These are phyloP conservation scores for Bacterosira constricta DNA, from an alignment of 108 stramenopile species.

Conservation along the genomic window DNA sequence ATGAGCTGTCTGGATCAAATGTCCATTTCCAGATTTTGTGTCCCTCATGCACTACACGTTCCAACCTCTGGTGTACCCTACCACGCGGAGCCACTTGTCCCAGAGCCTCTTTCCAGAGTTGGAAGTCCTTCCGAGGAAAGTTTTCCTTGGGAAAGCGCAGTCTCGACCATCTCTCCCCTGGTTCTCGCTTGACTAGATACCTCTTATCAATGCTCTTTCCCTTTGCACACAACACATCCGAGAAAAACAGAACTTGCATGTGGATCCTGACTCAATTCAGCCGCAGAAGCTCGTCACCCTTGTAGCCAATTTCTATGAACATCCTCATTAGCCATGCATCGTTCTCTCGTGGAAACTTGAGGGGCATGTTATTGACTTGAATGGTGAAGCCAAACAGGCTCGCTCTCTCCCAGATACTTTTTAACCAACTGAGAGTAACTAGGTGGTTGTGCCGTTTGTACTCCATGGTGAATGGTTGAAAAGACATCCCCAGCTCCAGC, in stretches of 20 bases:
- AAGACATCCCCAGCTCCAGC: neutral
- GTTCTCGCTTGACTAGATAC: neutral
- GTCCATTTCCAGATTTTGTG: no score
- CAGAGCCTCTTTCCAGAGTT: no score
- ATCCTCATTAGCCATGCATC: constrained; percentile 15
- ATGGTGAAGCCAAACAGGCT: neutral
- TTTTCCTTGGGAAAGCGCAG: constrained; percentile 4
- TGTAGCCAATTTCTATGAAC: neutral
- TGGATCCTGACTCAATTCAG: constrained; percentile 8
- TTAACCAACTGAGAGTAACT: constrained; percentile 5
- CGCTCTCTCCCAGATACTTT: constrained; percentile 11
- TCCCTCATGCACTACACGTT: no score
- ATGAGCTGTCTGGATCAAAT: no score
- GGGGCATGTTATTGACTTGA: neutral
- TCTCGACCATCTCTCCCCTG: constrained; percentile 15
- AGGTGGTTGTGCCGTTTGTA: neutral
- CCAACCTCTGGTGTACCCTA: no score
- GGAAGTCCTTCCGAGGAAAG: neutral
- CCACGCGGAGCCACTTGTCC: no score
- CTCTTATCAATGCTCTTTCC: constrained; percentile 4
- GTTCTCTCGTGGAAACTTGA: constrained; percentile 6
- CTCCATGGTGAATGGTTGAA: neutral
- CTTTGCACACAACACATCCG: no score
- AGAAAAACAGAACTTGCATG: constrained; percentile 20
- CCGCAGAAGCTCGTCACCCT: neutral